These are phyloP conservation scores for Epichloe uncinata DNA, from an alignment of 2,329 filamentous ascomycete genomes.

Conservation along the genomic window DNA sequence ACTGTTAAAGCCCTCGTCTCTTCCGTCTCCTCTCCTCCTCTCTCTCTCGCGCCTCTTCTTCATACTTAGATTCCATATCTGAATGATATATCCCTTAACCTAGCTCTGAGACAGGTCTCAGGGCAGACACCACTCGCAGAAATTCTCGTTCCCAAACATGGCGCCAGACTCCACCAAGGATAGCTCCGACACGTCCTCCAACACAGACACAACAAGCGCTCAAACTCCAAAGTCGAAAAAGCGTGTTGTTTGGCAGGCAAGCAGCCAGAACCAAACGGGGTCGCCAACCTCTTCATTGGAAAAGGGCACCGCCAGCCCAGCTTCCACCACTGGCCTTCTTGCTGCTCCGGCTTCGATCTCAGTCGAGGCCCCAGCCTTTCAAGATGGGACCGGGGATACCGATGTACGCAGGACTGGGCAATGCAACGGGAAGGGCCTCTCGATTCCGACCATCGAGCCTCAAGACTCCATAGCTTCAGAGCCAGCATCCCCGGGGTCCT, in stretches of 20 bases:
- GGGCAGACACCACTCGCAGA: conserved; percentile 9
- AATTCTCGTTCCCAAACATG: conserved; percentile 10
- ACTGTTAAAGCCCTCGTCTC: not conserved
- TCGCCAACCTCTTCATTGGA: conserved; percentile 2
- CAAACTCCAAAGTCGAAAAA: conserved; percentile 26
- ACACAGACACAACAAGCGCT: conserved; percentile 12
- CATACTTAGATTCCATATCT: conserved; percentile 1
- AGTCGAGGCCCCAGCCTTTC: not conserved
- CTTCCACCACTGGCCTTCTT: not conserved
- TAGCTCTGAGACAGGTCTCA: conserved; percentile 14
- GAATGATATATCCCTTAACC: conserved; percentile 2
- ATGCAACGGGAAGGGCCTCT: not conserved
- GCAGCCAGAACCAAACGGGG: conserved; percentile 9
- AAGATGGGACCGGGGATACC: not conserved
- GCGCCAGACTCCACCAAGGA: conserved; percentile 14
- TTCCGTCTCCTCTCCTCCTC: not conserved
- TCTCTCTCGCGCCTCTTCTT: not conserved
- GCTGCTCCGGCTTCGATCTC: not conserved
- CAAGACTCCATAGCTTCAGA: not conserved
- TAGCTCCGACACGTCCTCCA: conserved; percentile 11
- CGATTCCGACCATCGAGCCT: not conserved
- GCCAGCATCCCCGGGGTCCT: conserved; percentile 9
- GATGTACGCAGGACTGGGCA: not conserved
- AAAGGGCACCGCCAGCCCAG: conserved; percentile 9
- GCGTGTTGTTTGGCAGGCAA: conserved; percentile 25